Conservation (phyloP, 129 eudicot genomes). For the Flaveria sonorensis region DNA sequence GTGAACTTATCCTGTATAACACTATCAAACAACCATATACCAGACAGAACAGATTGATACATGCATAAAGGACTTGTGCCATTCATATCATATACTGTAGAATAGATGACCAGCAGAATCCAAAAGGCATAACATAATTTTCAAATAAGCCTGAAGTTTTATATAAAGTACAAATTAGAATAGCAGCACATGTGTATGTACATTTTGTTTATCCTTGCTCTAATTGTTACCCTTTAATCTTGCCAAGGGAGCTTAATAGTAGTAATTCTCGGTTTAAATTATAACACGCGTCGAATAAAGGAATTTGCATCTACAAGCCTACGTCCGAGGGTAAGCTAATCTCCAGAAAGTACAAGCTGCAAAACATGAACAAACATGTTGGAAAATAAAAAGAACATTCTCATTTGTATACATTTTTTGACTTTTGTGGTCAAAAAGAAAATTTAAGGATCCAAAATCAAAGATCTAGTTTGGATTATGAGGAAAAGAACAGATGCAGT, state of each 20-base stretch:
- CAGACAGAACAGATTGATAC: background rate
- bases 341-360: constrained; percentile 89
- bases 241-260: constrained; percentile 16
- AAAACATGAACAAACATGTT: constrained; percentile 27
- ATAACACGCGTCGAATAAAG: background rate
- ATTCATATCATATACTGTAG: background rate
- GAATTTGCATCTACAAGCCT: constrained; percentile 57
- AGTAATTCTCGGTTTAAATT: background rate
- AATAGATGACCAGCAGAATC: background rate
- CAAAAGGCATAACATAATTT: constrained; percentile 16
- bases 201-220: constrained; percentile 32
- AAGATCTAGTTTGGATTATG: background rate
- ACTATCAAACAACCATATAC: background rate
- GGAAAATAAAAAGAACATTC: background rate
- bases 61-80: constrained; percentile 18
- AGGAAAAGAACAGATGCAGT: background rate
- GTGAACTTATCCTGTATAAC: background rate
- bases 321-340: constrained; percentile 72
- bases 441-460: background rate
- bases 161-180: constrained; percentile 33
- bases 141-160: constrained; percentile 20
- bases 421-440: constrained; percentile 12
- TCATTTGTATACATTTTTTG: background rate
- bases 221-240: constrained; percentile 26
- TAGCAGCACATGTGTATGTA: constrained; percentile 32